Evolutionary conservation across 345 rosid genomes (phyloP), one percentile per base, ranked within the genome.

Genomic region (Mercurialis annua): DNA sequence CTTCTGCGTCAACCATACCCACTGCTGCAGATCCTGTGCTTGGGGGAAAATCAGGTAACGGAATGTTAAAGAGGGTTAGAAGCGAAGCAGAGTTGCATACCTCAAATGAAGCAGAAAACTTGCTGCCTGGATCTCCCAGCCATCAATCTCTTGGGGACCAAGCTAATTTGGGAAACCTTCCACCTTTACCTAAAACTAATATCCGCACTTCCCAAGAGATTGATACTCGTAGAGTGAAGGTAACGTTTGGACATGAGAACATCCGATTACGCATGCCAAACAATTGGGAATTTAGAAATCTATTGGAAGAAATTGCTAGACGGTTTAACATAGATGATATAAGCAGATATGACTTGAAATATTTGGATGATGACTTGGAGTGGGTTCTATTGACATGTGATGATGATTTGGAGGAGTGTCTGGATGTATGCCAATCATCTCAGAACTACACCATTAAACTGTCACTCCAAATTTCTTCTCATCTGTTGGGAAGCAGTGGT

Each of bases 341-440:
- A n/a, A 73, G 75, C 55, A 75, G 75, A 72, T 86, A 71, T 73
- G 86, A 87, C 73, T 79, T 93, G 48, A 93, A 85, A 85, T 93
- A 93, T 87, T 77, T 93, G 73, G 97, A 93, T 23, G 98, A 93
- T 73, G 98, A 93, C 63, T 73, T 67, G n/a, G 98, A 93, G 65
- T 93, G 98, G 98, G 90, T 93, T 29, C 71, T 93, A 55, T 74
- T 89, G 69, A 89, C 96, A 1, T 90, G 97, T 53, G 96, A 90
- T 76, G 97, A 86, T 2, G 98, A 93, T 78, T 80, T 89, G 70
- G 86, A 84, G 68, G 98, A 93, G 71, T 93, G 98, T 57, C 70
- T 90, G 47, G 87, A 87, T 59, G 76, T 90, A 23, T 86, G 78
- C 56, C 76, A 76, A 66, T 79, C 85, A 21, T 82, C 83, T 68